phyloP scores from a whole-genome alignment of 345 rosid genomes.

The Rhodomyrtus tomentosa region DNA sequence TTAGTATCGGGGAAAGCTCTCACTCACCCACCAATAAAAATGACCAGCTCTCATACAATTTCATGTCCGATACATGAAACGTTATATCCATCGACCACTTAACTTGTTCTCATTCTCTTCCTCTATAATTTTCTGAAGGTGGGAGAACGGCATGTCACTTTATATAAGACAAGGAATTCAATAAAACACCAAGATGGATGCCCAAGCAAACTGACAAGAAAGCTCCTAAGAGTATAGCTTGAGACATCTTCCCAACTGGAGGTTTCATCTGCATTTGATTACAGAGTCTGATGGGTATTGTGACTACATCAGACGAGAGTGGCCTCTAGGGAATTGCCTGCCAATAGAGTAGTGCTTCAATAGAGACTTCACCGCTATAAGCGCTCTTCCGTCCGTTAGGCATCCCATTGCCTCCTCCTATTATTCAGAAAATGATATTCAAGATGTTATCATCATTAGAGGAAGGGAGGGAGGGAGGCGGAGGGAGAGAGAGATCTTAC shows the following conservation, averaged over 20 bases:
- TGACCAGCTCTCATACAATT: not conserved
- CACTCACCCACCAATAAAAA: not conserved
- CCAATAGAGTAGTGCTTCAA: not conserved
- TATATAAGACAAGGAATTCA: not conserved
- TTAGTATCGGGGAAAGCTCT: not conserved
- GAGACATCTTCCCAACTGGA: not conserved
- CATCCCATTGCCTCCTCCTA: not conserved
- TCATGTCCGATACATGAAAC: not conserved
- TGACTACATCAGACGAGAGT: not conserved
- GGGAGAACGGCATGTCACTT: not conserved
- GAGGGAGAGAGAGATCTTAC: not conserved
- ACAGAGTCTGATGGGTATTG: not conserved
- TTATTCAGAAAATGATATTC: not conserved
- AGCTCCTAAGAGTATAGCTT: not conserved
- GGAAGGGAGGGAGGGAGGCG: too few species aligned
- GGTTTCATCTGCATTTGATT: not conserved
- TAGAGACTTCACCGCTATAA: not conserved
- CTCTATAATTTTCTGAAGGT: not conserved
- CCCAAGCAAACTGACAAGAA: not conserved
- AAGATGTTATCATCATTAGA: not conserved
- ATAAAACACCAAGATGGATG: not conserved
- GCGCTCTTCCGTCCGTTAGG: not conserved
- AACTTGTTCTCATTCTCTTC: not conserved
- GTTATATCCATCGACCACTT: not conserved
- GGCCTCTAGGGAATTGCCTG: not conserved